These are phyloP conservation scores for Debaryomyces sp. DNA, from an alignment of 1,139 yeast genomes.

Conservation along the genomic window DNA sequence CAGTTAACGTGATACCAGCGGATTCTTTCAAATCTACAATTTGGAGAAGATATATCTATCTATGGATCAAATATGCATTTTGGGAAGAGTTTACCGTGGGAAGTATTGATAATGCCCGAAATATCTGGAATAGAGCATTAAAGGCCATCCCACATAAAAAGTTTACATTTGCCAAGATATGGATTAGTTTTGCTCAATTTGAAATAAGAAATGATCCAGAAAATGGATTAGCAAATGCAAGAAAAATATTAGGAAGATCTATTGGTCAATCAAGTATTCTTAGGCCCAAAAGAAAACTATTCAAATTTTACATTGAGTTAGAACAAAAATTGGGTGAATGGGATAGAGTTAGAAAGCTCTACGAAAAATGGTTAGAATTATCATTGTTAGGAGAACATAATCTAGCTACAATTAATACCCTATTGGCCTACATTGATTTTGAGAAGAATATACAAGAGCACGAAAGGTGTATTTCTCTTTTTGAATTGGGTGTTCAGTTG, in stretches of 20 bases:
- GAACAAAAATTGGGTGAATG: conserved; percentile 66
- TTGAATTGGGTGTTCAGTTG: conserved; percentile 48
- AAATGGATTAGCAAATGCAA: conserved; percentile 47
- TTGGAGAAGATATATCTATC: conserved; percentile 71
- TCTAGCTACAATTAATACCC: conserved; percentile 27
- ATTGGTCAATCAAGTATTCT: conserved; percentile 54
- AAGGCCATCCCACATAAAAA: conserved; percentile 55
- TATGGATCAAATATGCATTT: conserved; percentile 71
- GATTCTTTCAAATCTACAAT: conserved; percentile 37
- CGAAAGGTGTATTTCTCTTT: conserved; percentile 66
- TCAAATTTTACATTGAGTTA: conserved; percentile 62
- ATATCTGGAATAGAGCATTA: conserved; percentile 52
- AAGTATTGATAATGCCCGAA: conserved; percentile 50
- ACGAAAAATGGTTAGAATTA: conserved; percentile 65
- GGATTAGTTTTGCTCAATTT: conserved; percentile 75
- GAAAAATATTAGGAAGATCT: conserved; percentile 73
- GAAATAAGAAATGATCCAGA: conserved; percentile 60
- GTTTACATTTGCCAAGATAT: conserved; percentile 71
- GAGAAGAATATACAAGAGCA: conserved; percentile 73
- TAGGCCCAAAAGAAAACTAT: conserved; percentile 61
- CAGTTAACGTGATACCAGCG: conserved; percentile 40
- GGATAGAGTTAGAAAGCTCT: conserved; percentile 75
- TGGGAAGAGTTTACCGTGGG: conserved; percentile 58
- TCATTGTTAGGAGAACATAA: conserved; percentile 50
- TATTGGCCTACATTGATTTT: conserved; percentile 60